Evolutionary conservation across 2,329 filamentous ascomycete species (phyloP).

Genomic region (Clonostachys rhizophaga): DNA sequence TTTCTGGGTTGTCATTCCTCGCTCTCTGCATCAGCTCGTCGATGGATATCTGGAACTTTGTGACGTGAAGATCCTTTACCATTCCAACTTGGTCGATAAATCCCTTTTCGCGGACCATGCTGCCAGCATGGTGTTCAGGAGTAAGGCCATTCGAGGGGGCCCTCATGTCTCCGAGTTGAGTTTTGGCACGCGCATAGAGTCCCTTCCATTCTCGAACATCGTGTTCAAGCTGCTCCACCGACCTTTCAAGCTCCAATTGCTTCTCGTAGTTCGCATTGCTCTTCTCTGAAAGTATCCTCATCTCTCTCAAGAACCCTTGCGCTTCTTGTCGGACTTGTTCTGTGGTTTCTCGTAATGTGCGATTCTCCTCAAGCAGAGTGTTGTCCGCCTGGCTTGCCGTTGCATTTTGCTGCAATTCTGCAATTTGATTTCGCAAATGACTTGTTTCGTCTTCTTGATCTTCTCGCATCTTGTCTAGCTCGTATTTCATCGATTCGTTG

Average conservation of each 20-base stretch:
- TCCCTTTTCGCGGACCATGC: conserved; percentile 59
- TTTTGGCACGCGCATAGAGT: conserved; percentile 83
- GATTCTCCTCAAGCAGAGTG: conserved; percentile 64
- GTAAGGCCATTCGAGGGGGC: conserved; percentile 74
- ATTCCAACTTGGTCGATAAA: conserved; percentile 70
- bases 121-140: conserved; percentile 65
- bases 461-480: conserved; percentile 68
- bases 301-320: conserved; percentile 78
- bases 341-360: conserved; percentile 70
- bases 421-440: conserved; percentile 60
- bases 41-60: conserved; percentile 90
- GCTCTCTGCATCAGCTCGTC: conserved; percentile 83
- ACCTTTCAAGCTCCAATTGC: conserved; percentile 72
- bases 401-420: conserved; percentile 36
- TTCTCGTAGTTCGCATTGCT: conserved; percentile 75
- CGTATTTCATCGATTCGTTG: conserved; percentile 75
- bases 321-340: conserved; percentile 85
- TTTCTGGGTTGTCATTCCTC: conserved; percentile 66
- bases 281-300: conserved; percentile 79
- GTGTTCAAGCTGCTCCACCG: conserved; percentile 71
- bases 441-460: conserved; percentile 62
- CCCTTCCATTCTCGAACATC: conserved; percentile 89
- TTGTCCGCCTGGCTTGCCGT: conserved; percentile 27
- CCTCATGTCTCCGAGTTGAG: conserved; percentile 77
- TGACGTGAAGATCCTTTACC: conserved; percentile 88